Evolutionary conservation across 2,329 filamentous ascomycete genomes (phyloP), one percentile per base, ranked within the genome.

Genomic region (Neocatenulostroma microsporum): DNA sequence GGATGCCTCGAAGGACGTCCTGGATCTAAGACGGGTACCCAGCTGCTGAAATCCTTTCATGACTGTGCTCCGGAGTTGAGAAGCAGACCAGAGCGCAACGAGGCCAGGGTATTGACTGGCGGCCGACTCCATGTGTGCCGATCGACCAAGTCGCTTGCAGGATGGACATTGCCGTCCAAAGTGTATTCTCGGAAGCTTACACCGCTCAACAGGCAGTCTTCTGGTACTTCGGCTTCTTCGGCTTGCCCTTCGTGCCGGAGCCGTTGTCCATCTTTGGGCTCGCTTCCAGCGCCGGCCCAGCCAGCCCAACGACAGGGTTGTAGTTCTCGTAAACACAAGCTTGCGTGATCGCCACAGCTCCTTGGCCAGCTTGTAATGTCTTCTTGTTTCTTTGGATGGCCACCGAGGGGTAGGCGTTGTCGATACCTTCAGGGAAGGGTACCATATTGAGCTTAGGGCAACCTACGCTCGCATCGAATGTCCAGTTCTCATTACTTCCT

Each of bases 281-380:
- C 4, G 30, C 30, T 11, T 9, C 14, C 18, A 32, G n/a, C 30
- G 30, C 30, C 11, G 30, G 30, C 30, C 30, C 30, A 13, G 30
- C 14, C 30, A 32, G 14, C 18, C 30, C 30, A 20, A 60, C 56
- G 26, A 55, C 49, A 2, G 56, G 53, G 44, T 60, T 60, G 48
- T 57, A 58, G 46, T 60, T 55, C 37, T 52, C 45, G 39, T 46
- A 57, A 6, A 40, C 47, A 36, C 55, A 60, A 29, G 46, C 43
- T 11, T 38, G 41, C 9, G 50, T 53, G 39, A 60, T 51, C 15
- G 46, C 30, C 17, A 47, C 40, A 13, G 48, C 42, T 35, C 55
- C 55, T 25, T 47, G 40, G 10, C 39, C 48, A 29, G 41, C 36
- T 12, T 47, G 39, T 3, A 55, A 44, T 18, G 46, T 46, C 25